These are phyloP conservation scores for Cicer bijugum DNA, from an alignment of 306 rosid species.

Conservation along the genomic window DNA sequence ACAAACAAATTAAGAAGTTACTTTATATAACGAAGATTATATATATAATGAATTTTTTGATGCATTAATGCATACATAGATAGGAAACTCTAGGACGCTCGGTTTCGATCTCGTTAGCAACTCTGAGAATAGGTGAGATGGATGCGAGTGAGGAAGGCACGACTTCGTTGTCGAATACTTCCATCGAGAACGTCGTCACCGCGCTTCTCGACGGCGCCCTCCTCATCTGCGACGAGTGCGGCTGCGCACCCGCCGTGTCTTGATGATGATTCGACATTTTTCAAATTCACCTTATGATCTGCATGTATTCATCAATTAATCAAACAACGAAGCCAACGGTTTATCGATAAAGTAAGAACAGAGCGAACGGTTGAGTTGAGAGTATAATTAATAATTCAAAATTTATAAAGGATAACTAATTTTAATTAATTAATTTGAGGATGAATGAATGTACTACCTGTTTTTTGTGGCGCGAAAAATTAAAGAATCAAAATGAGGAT, in stretches of 20 bases:
- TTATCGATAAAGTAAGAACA: neutral
- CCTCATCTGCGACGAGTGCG: neutral
- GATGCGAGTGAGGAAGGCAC: slow-evolving; percentile 90
- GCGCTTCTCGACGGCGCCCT: slow-evolving; percentile 69
- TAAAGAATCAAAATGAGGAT: neutral
- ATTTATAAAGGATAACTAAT: neutral
- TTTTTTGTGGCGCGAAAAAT: slow-evolving; percentile 12
- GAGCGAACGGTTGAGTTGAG: slow-evolving; percentile 15
- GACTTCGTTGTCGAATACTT: slow-evolving; percentile 91
- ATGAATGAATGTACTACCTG: slow-evolving; percentile 33
- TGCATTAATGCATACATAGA: slow-evolving; percentile 58
- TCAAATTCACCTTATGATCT: neutral
- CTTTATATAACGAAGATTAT: no score
- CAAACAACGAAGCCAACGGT: slow-evolving; percentile 11
- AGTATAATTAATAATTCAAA: neutral
- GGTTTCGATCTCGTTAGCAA: slow-evolving; percentile 79
- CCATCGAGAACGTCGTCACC: slow-evolving; percentile 72
- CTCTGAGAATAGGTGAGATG: slow-evolving; percentile 88
- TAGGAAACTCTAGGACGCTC: slow-evolving; percentile 93
- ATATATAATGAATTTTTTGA: no score
- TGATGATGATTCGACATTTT: neutral
- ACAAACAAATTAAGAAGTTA: slow-evolving; percentile 1
- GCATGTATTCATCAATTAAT: neutral
- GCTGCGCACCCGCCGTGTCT: no score
- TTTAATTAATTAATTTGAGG: neutral